Conservation (phyloP, 345 rosid species). For the Euphorbia lathyris region DNA sequence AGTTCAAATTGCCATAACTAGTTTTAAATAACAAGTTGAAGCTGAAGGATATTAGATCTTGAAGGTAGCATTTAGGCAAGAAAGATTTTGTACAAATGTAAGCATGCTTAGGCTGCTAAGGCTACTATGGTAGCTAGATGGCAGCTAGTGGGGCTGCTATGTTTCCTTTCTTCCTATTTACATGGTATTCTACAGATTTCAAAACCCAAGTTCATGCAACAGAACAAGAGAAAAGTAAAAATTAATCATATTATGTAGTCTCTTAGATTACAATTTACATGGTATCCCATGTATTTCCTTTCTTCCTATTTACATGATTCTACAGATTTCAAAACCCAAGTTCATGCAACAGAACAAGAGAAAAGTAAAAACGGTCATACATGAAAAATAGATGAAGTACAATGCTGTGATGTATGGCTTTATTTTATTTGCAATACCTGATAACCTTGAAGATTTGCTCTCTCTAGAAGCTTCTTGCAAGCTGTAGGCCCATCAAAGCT, state of each 20-base stretch:
- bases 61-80: background rate
- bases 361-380: background rate
- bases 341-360: background rate
- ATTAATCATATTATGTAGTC: too few relatives aligned
- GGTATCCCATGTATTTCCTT: too few relatives aligned
- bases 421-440: conserved; percentile 50
- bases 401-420: background rate
- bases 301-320: too few relatives aligned
- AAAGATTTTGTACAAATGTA: too few relatives aligned
- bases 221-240: background rate
- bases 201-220: background rate
- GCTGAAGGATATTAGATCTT: background rate
- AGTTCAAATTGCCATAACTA: background rate
- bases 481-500: conserved; percentile 68
- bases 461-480: conserved; percentile 84
- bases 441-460: conserved; percentile 72
- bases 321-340: conserved; percentile 10
- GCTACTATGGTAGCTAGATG: too few relatives aligned
- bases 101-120: too few relatives aligned
- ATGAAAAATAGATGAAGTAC: conserved; percentile 8
- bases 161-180: too few relatives aligned
- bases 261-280: too few relatives aligned
- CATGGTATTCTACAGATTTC: conserved; percentile 2
- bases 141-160: too few relatives aligned
- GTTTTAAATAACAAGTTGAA: background rate